Evolutionary conservation across 306 rosid species (phyloP), one percentile per base, ranked within the genome.

Genomic region (Comarum palustre): DNA sequence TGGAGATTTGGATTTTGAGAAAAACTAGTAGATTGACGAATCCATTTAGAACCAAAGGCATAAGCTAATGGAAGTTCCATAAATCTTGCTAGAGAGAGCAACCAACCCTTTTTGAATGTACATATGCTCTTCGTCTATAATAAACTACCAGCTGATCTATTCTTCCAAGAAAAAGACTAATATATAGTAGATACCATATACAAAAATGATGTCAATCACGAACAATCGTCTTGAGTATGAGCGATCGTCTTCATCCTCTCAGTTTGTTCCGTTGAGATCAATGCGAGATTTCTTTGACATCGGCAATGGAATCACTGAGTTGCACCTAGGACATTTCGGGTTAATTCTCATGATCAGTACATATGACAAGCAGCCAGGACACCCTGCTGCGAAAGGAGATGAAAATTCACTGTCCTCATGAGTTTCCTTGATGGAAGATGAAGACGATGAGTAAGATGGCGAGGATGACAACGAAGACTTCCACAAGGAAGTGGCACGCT

Each of bases 291-390:
- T 95, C 86, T 95, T 95, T 80, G 78, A 60, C 54, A 67, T 14
- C 0, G 96, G 88, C 75, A 91, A 67, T 3, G 95, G 92, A 64
- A 95, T 90, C 73, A 84, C 42, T 4, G 96, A 78, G 60, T 82
- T 87, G 80, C 99, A 95, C 82, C 99, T 80, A 8, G 99, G 99
- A 61, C 99, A 95, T 78, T 80, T 87, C 0, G 97, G 99, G 77
- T 95, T 88, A 63, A 83, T 91, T 86, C 89, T 91, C 90, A 86
- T 88, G 12, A 91, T 87, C 87, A 95, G 75, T 0, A 95, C 97
- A 78, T 95, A 95, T 0, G 99, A 91, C 27, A 95, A 75, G 79
- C 99, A 95, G 2, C 96, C 93, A 61, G 97, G 97, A 69, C 99
- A 95, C 16, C 96, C 99, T 20, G 87, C 96, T n/a, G 97, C 97